Conservation (phyloP, 306 rosid genomes). For the Vigna hirtella region DNA sequence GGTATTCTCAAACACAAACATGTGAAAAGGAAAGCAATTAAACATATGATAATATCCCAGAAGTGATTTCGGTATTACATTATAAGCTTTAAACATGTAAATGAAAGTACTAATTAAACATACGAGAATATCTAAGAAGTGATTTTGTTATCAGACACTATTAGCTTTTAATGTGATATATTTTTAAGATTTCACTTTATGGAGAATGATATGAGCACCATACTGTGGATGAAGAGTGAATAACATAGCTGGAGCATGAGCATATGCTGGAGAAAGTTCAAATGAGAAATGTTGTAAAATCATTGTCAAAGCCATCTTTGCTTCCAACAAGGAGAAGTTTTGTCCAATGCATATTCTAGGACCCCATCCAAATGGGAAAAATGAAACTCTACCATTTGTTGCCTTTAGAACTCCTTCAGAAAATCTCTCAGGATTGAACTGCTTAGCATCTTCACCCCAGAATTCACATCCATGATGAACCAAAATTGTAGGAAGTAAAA, state of each 20-base stretch:
- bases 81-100: neutral
- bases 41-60: neutral
- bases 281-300: slow-evolving; percentile 58
- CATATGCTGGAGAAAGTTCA: slow-evolving; percentile 54
- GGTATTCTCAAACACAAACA: no score
- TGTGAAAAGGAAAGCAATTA: neutral
- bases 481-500: slow-evolving; percentile 25
- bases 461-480: slow-evolving; percentile 45
- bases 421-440: slow-evolving; percentile 60
- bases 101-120: neutral
- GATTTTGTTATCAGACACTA: neutral
- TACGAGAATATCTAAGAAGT: neutral
- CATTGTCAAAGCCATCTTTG: slow-evolving; percentile 57
- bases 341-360: slow-evolving; percentile 56
- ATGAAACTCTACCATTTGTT: slow-evolving; percentile 29
- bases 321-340: slow-evolving; percentile 49
- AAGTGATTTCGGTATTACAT: neutral
- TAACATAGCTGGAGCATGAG: slow-evolving; percentile 43
- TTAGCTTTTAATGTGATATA: neutral
- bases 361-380: slow-evolving; percentile 52
- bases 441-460: slow-evolving; percentile 54
- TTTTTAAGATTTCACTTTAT: neutral
- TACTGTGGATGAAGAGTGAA: slow-evolving; percentile 49
- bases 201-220: slow-evolving; percentile 53
- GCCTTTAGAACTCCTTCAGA: slow-evolving; percentile 55